Evolutionary conservation across 139 green algal species (phyloP).

Genomic region (Chlamydomonas sphaeroides): DNA sequence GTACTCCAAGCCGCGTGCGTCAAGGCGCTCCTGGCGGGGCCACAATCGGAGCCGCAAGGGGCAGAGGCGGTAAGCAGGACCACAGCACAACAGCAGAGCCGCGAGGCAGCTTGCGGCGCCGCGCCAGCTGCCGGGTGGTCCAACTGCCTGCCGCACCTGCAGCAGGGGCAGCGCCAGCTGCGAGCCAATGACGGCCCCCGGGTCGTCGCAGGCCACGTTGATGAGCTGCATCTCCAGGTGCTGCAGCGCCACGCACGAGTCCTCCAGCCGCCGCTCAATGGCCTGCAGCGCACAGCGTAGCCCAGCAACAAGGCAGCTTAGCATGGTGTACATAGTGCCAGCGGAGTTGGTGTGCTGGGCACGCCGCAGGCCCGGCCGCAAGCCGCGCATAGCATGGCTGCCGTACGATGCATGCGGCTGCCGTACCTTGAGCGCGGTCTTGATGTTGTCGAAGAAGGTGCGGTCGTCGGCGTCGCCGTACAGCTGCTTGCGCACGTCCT

Average conservation of each 20-base stretch:
- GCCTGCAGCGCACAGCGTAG: not conserved
- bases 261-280: constrained; percentile 74
- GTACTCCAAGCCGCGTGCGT: constrained; percentile 60
- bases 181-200: constrained; percentile 65
- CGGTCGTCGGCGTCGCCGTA: constrained; percentile 82
- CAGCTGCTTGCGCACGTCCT: constrained; percentile 86
- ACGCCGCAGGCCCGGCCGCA: too few relatives aligned
- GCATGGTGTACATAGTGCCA: too few relatives aligned
- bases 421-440: constrained; percentile 53
- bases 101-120: too few relatives aligned
- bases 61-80: too few relatives aligned
- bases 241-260: constrained; percentile 75
- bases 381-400: too few relatives aligned
- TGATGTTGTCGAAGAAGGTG: constrained; percentile 73
- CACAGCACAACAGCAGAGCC: too few relatives aligned
- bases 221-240: constrained; percentile 83
- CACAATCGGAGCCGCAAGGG: too few relatives aligned
- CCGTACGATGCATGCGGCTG: too few relatives aligned
- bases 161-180: constrained; percentile 81
- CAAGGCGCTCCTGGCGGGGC: constrained; percentile 76
- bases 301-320: too few relatives aligned
- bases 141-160: constrained; percentile 72
- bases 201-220: constrained; percentile 88
- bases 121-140: constrained; percentile 65
- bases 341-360: too few relatives aligned